Conservation (phyloP, 2,329 filamentous ascomycete species). For the Aspergillus sp. region DNA sequence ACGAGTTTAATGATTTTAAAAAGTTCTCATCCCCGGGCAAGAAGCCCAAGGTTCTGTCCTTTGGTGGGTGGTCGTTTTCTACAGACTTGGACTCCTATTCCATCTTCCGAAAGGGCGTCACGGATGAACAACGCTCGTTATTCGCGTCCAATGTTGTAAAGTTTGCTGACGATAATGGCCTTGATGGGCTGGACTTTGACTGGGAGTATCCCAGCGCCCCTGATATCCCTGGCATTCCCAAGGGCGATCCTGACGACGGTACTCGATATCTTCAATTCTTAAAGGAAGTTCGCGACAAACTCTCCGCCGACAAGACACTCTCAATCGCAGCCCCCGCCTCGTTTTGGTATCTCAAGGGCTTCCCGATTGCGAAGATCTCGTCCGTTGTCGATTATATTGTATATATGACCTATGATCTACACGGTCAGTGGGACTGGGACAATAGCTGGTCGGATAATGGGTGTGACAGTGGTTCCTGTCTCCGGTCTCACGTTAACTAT, state of each 20-base stretch:
- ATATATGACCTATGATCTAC: conserved; percentile 44
- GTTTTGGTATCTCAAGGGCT: conserved; percentile 34
- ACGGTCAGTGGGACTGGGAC: conserved; percentile 14
- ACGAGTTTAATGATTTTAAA: neutral
- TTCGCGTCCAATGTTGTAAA: conserved; percentile 33
- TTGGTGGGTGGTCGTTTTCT: conserved; percentile 49
- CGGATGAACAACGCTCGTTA: conserved; percentile 36
- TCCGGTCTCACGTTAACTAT: conserved; percentile 29
- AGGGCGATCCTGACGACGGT: conserved; percentile 28
- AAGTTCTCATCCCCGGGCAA: conserved; percentile 10
- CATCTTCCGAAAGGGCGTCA: conserved; percentile 40
- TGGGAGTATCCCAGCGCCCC: conserved; percentile 21
- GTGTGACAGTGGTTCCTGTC: neutral
- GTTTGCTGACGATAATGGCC: conserved; percentile 4
- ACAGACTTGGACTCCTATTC: conserved; percentile 37
- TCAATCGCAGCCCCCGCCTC: conserved; percentile 30
- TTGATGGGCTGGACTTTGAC: conserved; percentile 15
- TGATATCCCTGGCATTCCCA: conserved; percentile 39
- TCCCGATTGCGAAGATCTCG: conserved; percentile 30
- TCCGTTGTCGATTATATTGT: conserved; percentile 35
- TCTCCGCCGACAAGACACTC: conserved; percentile 20
- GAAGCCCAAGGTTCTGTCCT: conserved; percentile 15
- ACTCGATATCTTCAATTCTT: conserved; percentile 36
- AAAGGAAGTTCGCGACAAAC: conserved; percentile 14
- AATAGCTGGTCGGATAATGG: neutral